phyloP scores from a whole-genome alignment of 768 basidiomycete species.

The Antrodiella citrinella region DNA sequence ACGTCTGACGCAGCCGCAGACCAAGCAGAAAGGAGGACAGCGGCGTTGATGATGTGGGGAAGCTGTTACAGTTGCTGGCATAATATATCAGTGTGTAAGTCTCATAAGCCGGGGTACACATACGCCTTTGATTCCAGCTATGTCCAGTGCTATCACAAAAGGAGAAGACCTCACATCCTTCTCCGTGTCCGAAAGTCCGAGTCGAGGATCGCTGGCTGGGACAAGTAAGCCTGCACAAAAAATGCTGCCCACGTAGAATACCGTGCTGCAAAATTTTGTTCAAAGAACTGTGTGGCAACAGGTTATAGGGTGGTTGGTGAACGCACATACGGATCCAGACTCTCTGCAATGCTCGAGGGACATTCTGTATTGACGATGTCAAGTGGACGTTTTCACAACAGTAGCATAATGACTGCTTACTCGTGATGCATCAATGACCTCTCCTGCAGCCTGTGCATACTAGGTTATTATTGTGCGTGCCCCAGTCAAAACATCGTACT shows the following conservation, averaged over 20 bases:
- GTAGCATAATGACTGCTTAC: slow-evolving; percentile 5
- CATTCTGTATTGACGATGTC: too few relatives aligned
- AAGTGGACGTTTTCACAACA: too few relatives aligned
- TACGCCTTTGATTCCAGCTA: slow-evolving; percentile 36
- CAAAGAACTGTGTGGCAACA: neutral
- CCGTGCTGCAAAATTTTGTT: slow-evolving; percentile 10
- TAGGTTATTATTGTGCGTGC: too few relatives aligned
- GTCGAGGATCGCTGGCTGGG: slow-evolving; percentile 25
- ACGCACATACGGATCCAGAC: slow-evolving; percentile 22
- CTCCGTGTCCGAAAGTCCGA: slow-evolving; percentile 21
- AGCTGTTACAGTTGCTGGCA: slow-evolving; percentile 13
- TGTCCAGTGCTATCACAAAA: slow-evolving; percentile 38
- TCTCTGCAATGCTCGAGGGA: slow-evolving; percentile 18
- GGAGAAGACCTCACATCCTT: slow-evolving; percentile 29
- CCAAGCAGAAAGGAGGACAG: slow-evolving; percentile 45
- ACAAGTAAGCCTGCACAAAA: slow-evolving; percentile 37
- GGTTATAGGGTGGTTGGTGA: neutral
- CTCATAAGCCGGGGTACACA: slow-evolving; percentile 9
- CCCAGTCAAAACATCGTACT: too few relatives aligned
- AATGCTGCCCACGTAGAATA: slow-evolving; percentile 36
- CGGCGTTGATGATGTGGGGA: slow-evolving; percentile 31
- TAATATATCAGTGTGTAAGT: neutral
- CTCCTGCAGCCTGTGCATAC: slow-evolving; percentile 18
- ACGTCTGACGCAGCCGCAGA: slow-evolving; percentile 48
- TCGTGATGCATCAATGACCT: slow-evolving; percentile 21